Percentiles rank a stretch among this genome's conserved stretches.
Evolutionary conservation across 169 alveolate species (phyloP).

Genomic region (Plasmodium ovale): DNA sequence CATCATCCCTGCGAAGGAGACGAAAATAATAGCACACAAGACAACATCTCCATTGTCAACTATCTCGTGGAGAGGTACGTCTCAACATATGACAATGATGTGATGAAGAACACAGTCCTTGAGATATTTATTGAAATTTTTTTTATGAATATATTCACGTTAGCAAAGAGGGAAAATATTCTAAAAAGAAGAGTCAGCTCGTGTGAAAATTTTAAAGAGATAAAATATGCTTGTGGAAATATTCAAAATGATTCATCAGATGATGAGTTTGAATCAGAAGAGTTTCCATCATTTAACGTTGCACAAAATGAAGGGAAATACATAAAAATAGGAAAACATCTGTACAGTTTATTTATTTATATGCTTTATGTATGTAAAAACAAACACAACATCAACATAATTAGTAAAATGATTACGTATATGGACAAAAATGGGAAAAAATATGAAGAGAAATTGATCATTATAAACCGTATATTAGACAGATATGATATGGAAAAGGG

Average conservation of each 20-base stretch:
- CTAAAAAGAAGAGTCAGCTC: background rate
- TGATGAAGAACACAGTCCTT: constrained; percentile 44
- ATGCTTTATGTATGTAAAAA: constrained; percentile 43
- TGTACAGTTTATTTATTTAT: constrained; percentile 42
- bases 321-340: constrained; percentile 23
- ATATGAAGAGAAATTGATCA: constrained; percentile 30
- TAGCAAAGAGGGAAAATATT: background rate
- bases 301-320: constrained; percentile 7
- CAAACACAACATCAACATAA: constrained; percentile 55
- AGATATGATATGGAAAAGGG: background rate
- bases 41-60: constrained; percentile 34
- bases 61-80: constrained; percentile 66
- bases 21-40: background rate
- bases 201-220: background rate
- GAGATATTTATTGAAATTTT: constrained; percentile 60
- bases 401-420: constrained; percentile 59
- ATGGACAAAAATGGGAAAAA: constrained; percentile 42
- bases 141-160: constrained; percentile 48
- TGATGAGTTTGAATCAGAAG: constrained; percentile 6
- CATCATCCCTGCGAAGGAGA: background rate
- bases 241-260: background rate
- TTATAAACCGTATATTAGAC: background rate
- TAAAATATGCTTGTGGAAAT: background rate
- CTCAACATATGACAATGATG: constrained; percentile 65
- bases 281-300: background rate